phyloP scores from a whole-genome alignment of 495 filamentous ascomycete species.

The Hyaloscypha hepaticicola region DNA sequence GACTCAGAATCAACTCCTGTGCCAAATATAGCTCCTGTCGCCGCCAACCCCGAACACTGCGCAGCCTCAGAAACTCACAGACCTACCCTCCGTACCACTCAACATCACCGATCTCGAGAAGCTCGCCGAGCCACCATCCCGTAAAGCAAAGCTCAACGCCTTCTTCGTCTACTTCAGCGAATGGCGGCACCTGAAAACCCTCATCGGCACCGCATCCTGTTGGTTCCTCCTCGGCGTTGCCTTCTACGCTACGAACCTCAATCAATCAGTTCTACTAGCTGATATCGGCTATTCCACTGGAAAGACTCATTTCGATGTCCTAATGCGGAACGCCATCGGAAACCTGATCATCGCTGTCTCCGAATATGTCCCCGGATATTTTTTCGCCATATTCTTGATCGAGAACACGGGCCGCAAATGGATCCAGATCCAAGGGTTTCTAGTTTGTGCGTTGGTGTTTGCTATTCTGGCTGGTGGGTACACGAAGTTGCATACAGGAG shows the following conservation, averaged over 20 bases:
- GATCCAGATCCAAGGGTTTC: constrained; percentile 88
- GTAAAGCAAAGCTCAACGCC: constrained; percentile 52
- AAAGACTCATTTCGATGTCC: constrained; percentile 62
- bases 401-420: constrained; percentile 69
- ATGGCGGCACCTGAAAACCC: constrained; percentile 67
- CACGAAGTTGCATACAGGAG: constrained; percentile 45
- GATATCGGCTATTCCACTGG: constrained; percentile 51
- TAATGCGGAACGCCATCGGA: constrained; percentile 78
- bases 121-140: not conserved
- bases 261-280: constrained; percentile 79
- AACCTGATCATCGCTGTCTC: constrained; percentile 83
- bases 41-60: too few relatives aligned
- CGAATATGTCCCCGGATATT: constrained; percentile 71
- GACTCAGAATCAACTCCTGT: too few relatives aligned
- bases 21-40: too few relatives aligned
- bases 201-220: constrained; percentile 76
- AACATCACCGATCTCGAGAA: constrained; percentile 14
- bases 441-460: constrained; percentile 70
- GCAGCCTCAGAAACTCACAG: not conserved
- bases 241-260: constrained; percentile 97
- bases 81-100: constrained; percentile 40
- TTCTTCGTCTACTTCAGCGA: constrained; percentile 61
- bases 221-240: constrained; percentile 94
- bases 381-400: constrained; percentile 42
- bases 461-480: constrained; percentile 71